A percentile compares a stretch with the other conserved stretches of the same genome.
Evolutionary conservation across 805 yeast genomes (phyloP).

Genomic region (Metschnikowia arizonensis): DNA sequence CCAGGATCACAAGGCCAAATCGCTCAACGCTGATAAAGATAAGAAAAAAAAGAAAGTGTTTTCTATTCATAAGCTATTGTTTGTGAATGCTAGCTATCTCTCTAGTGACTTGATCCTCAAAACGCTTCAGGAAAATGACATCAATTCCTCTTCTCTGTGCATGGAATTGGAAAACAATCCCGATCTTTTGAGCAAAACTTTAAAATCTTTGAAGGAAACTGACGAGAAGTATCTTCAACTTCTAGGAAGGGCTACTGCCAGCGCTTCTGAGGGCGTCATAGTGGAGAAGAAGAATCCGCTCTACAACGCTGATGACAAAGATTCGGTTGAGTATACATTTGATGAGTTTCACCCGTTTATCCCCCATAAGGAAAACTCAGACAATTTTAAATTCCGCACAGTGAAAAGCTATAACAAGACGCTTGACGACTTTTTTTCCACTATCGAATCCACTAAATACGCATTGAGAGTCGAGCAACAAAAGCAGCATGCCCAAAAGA

Average conservation of each 20-base stretch:
- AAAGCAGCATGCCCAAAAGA: slow-evolving; percentile 67
- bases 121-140: slow-evolving; percentile 41
- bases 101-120: slow-evolving; percentile 76
- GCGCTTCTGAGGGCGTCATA: slow-evolving; percentile 53
- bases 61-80: slow-evolving; percentile 67
- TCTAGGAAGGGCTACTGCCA: slow-evolving; percentile 30
- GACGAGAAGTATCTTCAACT: slow-evolving; percentile 39
- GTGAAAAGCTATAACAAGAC: slow-evolving; percentile 73
- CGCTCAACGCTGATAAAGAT: slow-evolving; percentile 11
- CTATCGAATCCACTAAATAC: slow-evolving; percentile 76
- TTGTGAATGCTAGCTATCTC: slow-evolving; percentile 64
- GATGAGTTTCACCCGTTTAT: slow-evolving; percentile 70
- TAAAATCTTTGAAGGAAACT: slow-evolving; percentile 44
- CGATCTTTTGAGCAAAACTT: slow-evolving; percentile 30
- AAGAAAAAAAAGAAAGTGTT: slow-evolving; percentile 41
- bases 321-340: slow-evolving; percentile 46
- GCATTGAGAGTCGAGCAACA: slow-evolving; percentile 72
- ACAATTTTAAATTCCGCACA: slow-evolving; percentile 36
- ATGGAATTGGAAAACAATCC: slow-evolving; percentile 25
- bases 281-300: slow-evolving; percentile 56
- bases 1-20: slow-evolving; percentile 25
- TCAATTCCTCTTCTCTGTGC: slow-evolving; percentile 44
- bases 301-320: slow-evolving; percentile 40
- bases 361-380: slow-evolving; percentile 39
- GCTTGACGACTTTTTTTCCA: slow-evolving; percentile 78